Evolutionary conservation across 495 filamentous ascomycete genomes (phyloP).

Genomic region (Jackrogersella multiformis): DNA sequence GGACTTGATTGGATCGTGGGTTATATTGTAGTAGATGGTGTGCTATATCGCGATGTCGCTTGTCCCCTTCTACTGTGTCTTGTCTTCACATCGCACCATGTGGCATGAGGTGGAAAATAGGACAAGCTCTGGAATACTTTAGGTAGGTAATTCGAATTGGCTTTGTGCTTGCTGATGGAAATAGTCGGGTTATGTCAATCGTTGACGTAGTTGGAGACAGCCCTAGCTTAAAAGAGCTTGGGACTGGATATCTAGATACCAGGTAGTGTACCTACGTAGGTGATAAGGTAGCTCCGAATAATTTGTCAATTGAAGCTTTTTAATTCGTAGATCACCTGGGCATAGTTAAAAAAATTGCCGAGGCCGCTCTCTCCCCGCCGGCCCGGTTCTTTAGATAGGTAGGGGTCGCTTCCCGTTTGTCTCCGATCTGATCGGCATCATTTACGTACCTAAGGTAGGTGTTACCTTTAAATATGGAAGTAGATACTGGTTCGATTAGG

Average conservation of each 20-base stretch:
- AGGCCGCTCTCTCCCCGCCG: constrained; percentile 24
- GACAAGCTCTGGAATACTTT: background rate
- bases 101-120: background rate
- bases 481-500: background rate
- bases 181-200: constrained; percentile 6
- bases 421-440: constrained; percentile 23
- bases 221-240: constrained; percentile 11
- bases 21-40: no score
- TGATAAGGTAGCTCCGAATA: background rate
- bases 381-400: background rate
- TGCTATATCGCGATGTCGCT: no score
- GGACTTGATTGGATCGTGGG: background rate
- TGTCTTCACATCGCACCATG: background rate
- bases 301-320: constrained; percentile 35
- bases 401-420: constrained; percentile 11
- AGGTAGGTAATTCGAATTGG: constrained; percentile 8
- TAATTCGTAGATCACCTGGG: constrained; percentile 40
- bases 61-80: no score
- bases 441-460: background rate
- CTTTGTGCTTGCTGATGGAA: background rate
- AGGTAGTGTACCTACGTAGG: no score
- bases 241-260: constrained; percentile 1
- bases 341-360: constrained; percentile 32
- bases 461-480: background rate
- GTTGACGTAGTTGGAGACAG: constrained; percentile 33